phyloP scores from a whole-genome alignment of 176 grass and related monocot genomes.

The Guadua angustifolia region DNA sequence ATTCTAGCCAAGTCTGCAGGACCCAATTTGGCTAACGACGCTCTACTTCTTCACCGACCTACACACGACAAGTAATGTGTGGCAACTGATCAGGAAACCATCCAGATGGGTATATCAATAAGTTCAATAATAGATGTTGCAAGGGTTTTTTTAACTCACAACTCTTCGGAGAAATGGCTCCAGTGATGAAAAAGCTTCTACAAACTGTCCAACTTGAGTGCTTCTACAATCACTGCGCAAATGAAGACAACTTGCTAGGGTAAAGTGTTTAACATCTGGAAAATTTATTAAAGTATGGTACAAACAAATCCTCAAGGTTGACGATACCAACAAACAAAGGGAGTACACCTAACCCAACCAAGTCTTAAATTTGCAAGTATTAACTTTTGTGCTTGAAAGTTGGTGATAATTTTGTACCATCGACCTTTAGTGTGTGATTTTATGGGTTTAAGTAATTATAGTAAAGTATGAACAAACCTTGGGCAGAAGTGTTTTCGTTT shows the following conservation, averaged over 20 bases:
- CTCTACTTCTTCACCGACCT: constrained; percentile 99
- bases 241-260: not conserved
- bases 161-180: constrained; percentile 97
- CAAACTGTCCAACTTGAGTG: constrained; percentile 89
- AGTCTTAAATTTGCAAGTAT: no score
- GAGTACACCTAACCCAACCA: not conserved
- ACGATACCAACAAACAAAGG: not conserved
- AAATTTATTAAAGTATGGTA: constrained; percentile 1
- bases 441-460: not conserved
- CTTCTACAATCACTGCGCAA: constrained; percentile 94
- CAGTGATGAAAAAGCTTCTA: constrained; percentile 92
- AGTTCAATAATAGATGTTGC: not conserved
- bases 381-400: constrained; percentile 5
- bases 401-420: not conserved
- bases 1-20: constrained; percentile 70
- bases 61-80: constrained; percentile 33
- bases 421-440: not conserved
- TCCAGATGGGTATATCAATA: constrained; percentile 28
- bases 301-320: not conserved
- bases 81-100: constrained; percentile 35
- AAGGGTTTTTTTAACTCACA: constrained; percentile 57
- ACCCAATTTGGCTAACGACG: constrained; percentile 82
- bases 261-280: not conserved
- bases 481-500: not conserved
- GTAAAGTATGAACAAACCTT: not conserved